Evolutionary conservation across 1,284 basidiomycete genomes (phyloP).

Genomic region (Marasmius oreades): DNA sequence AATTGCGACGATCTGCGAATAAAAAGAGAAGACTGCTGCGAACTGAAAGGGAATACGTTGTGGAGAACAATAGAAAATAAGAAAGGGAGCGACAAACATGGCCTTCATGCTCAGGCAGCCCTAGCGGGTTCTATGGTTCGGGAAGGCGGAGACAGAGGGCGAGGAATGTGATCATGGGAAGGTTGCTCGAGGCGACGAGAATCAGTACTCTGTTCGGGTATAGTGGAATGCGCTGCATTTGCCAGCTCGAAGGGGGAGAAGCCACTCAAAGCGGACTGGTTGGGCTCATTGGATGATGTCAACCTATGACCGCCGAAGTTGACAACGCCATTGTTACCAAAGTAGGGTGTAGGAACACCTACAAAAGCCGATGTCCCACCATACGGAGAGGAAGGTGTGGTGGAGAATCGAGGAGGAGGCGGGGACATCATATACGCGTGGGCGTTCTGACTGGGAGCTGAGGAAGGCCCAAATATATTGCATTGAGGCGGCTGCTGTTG

Average conservation of each 20-base stretch:
- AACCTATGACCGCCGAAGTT: conserved; percentile 32
- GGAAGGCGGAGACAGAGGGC: conserved; percentile 45
- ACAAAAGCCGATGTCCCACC: conserved; percentile 28
- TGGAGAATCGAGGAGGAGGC: conserved; percentile 57
- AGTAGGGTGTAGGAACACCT: conserved; percentile 17
- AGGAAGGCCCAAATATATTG: conserved; percentile 27
- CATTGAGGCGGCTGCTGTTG: conserved; percentile 27
- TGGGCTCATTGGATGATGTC: conserved; percentile 21
- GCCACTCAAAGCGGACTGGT: conserved; percentile 26
- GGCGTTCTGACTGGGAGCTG: conserved; percentile 21
- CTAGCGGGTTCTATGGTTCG: conserved; percentile 53
- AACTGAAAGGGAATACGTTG: not conserved
- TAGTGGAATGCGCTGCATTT: conserved; percentile 44
- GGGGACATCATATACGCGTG: conserved; percentile 48
- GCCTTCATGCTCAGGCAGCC: conserved; percentile 27
- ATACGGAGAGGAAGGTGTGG: conserved; percentile 41
- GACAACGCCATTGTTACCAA: conserved; percentile 22
- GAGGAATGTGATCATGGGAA: conserved; percentile 40
- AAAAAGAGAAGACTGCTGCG: not conserved
- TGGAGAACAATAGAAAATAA: not conserved
- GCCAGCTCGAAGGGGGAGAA: conserved; percentile 67
- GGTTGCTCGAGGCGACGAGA: conserved; percentile 38
- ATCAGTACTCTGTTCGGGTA: conserved; percentile 60
- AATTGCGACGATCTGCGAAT: conserved; percentile 1
- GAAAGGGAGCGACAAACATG: not conserved